Conservation (phyloP, 352 stramenopile genomes). For the Phytophthora sojae region DNA sequence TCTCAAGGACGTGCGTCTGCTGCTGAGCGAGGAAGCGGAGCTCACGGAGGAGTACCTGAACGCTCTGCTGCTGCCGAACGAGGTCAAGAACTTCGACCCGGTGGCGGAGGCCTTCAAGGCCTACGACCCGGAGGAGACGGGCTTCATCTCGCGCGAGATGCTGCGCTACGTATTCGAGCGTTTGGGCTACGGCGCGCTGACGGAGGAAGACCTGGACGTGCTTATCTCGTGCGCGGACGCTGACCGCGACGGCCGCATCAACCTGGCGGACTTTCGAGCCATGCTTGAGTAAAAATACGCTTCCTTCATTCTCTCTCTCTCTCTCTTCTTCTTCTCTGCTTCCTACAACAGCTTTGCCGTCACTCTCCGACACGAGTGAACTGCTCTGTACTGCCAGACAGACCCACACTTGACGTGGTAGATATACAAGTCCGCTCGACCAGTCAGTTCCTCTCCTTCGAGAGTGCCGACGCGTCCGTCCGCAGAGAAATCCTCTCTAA, state of each 20-base stretch:
- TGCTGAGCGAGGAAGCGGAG: conserved; percentile 88
- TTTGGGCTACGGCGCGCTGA: conserved; percentile 81
- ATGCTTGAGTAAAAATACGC: conserved; percentile 60
- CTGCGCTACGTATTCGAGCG: conserved; percentile 85
- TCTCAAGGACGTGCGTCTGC: conserved; percentile 79
- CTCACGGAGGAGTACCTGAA: conserved; percentile 79
- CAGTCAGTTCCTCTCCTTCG: neutral
- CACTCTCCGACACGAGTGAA: neutral
- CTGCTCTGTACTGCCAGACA: neutral
- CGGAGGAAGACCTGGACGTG: conserved; percentile 85
- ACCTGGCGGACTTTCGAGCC: conserved; percentile 81
- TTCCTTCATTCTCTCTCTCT: conserved; percentile 19
- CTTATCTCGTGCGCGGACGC: conserved; percentile 88
- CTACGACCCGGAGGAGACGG: conserved; percentile 90
- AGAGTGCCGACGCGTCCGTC: neutral
- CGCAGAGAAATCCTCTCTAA: conserved; percentile 16
- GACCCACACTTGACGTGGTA: neutral
- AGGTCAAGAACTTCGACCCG: conserved; percentile 92
- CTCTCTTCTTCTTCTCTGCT: neutral
- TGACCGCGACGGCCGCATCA: conserved; percentile 85
- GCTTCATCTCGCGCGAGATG: conserved; percentile 84
- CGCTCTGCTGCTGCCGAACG: conserved; percentile 86
- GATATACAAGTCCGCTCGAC: neutral
- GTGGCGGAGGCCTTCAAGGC: conserved; percentile 90
- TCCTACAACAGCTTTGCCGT: conserved; percentile 21